Percentiles rank a stretch among this genome's conserved stretches.
Evolutionary conservation across 148 eudicot genomes (phyloP).

Genomic region (Vaccinium darrowii): DNA sequence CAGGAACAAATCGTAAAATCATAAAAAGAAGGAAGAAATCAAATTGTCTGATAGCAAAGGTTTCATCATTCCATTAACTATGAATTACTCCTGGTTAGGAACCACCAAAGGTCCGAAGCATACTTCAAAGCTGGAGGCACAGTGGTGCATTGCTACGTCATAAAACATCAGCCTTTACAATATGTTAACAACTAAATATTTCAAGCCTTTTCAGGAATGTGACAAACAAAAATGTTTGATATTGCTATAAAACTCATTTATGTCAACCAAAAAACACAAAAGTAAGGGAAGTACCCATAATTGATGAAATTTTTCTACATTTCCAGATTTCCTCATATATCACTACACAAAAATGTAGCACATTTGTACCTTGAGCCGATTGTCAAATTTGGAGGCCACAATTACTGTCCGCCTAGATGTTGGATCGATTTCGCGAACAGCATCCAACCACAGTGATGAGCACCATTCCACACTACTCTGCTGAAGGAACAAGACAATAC

Average conservation of each 20-base stretch:
- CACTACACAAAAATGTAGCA: neutral
- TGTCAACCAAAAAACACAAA: neutral
- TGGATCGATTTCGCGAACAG: constrained; percentile 92
- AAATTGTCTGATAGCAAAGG: neutral
- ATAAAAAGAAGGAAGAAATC: neutral
- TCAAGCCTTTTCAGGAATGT: neutral
- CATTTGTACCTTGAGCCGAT: constrained; percentile 78
- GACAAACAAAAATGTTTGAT: neutral
- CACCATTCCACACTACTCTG: constrained; percentile 99
- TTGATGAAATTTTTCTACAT: neutral
- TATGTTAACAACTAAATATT: neutral
- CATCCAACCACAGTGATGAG: constrained; percentile 94
- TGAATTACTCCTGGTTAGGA: neutral
- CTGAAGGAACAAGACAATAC: constrained; percentile 91
- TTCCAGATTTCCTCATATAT: neutral
- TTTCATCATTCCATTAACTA: neutral
- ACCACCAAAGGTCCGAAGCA: neutral
- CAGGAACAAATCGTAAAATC: neutral
- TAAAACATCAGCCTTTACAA: neutral
- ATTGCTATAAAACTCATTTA: neutral
- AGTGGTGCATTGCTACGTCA: neutral
- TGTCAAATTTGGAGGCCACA: constrained; percentile 96
- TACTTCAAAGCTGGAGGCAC: neutral
- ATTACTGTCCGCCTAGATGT: constrained; percentile 72
- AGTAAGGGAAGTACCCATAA: neutral